These are phyloP conservation scores for Musa troglodytarum DNA, from an alignment of 176 grass and related monocot genomes.

Conservation along the genomic window DNA sequence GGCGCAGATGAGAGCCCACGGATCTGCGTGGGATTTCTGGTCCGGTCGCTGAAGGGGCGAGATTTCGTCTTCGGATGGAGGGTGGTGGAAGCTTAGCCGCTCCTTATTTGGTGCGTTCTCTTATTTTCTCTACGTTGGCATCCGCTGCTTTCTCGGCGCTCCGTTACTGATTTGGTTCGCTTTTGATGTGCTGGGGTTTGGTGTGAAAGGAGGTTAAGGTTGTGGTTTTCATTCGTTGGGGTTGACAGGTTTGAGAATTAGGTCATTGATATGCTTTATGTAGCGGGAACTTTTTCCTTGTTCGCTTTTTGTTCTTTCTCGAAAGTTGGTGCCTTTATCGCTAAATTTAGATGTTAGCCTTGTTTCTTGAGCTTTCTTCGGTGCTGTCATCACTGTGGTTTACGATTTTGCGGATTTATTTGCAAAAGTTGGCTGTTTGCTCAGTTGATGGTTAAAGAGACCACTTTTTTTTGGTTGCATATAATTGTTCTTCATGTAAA, in stretches of 20 bases:
- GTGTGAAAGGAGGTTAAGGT: constrained; percentile 3
- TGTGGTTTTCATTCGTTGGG: neutral
- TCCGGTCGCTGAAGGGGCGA: constrained; percentile 42
- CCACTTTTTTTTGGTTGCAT: neutral
- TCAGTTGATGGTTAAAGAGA: no score
- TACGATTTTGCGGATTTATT: no score
- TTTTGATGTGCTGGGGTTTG: constrained; percentile 8
- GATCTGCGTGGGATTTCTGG: constrained; percentile 80
- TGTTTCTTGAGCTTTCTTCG: neutral
- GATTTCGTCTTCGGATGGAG: constrained; percentile 94
- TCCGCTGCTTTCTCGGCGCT: neutral
- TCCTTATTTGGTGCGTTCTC: constrained; percentile 47
- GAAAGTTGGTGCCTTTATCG: constrained; percentile 2
- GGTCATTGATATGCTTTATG: constrained; percentile 22
- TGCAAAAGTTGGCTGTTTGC: no score
- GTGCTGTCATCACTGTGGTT: neutral
- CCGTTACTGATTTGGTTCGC: neutral
- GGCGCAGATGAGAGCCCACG: constrained; percentile 46
- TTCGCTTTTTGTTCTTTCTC: neutral
- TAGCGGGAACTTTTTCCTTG: neutral
- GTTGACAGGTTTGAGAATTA: neutral
- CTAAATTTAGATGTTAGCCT: neutral
- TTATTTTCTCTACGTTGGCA: neutral
- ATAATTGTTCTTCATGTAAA: neutral
- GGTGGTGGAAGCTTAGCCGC: constrained; percentile 75